Conservation (phyloP, 2,329 filamentous ascomycete genomes). For the Lasiodiplodia gonubiensis region DNA sequence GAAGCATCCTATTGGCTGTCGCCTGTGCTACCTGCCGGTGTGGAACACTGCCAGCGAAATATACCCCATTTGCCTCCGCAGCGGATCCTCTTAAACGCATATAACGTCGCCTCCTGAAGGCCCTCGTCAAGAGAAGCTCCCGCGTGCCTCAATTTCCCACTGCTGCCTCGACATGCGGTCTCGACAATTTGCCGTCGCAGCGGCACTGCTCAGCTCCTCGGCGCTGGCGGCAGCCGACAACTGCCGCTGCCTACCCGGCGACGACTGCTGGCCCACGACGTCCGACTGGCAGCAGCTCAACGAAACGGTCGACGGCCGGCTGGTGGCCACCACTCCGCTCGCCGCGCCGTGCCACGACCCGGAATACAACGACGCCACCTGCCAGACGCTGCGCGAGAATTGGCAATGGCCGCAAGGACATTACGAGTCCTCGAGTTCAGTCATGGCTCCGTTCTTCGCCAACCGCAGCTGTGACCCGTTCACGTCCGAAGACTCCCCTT, state of each 20-base stretch:
- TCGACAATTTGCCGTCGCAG: not conserved
- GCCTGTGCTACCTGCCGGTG: not conserved
- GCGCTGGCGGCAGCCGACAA: not conserved
- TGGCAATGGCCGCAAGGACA: constrained; percentile 36
- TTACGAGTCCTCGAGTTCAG: constrained; percentile 26
- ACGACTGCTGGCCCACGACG: constrained; percentile 55
- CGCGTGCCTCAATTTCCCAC: not conserved
- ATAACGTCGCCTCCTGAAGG: no score
- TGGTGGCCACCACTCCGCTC: constrained; percentile 52
- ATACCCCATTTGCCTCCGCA: no score
- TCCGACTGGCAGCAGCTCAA: constrained; percentile 56
- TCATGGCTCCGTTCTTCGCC: constrained; percentile 18
- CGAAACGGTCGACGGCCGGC: constrained; percentile 49
- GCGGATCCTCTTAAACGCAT: not conserved
- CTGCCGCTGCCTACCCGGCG: constrained; percentile 58
- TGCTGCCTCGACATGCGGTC: not conserved
- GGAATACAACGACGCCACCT: constrained; percentile 37
- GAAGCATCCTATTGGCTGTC: not conserved
- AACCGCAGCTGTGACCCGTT: constrained; percentile 30
- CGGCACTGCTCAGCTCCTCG: not conserved
- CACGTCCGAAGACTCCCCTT: not conserved
- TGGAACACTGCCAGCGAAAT: not conserved
- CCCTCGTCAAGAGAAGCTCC: not conserved
- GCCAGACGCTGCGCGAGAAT: constrained; percentile 34
- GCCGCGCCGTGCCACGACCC: constrained; percentile 54